These are phyloP conservation scores for Mycena sp. DNA, from an alignment of 1,284 basidiomycete genomes.

Conservation along the genomic window DNA sequence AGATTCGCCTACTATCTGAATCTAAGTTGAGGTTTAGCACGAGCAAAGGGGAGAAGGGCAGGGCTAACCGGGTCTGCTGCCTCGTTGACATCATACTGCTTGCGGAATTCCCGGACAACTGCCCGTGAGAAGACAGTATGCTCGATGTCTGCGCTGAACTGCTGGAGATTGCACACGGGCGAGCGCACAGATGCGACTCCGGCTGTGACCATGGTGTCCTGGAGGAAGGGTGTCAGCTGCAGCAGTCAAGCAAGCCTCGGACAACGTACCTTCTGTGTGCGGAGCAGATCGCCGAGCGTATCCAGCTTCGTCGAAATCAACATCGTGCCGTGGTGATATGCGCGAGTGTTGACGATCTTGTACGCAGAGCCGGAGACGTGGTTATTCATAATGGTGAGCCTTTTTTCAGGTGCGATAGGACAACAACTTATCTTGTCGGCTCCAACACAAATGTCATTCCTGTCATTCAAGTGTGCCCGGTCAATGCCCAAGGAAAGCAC, in stretches of 20 bases:
- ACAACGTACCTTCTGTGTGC: slow-evolving; percentile 70
- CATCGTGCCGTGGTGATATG: slow-evolving; percentile 99
- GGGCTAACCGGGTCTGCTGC: slow-evolving; percentile 38
- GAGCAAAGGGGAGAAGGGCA: slow-evolving; percentile 31
- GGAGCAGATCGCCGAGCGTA: slow-evolving; percentile 78
- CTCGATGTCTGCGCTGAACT: slow-evolving; percentile 60
- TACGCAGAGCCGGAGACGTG: slow-evolving; percentile 98
- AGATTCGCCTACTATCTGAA: slow-evolving; percentile 53
- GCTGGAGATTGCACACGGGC: slow-evolving; percentile 86
- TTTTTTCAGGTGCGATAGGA: slow-evolving; percentile 15
- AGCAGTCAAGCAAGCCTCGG: background rate
- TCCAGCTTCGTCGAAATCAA: slow-evolving; percentile 85
- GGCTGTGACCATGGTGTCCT: slow-evolving; percentile 85
- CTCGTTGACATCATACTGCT: slow-evolving; percentile 66
- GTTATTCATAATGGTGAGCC: slow-evolving; percentile 10
- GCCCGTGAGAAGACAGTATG: slow-evolving; percentile 81
- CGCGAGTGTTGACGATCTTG: slow-evolving; percentile 91
- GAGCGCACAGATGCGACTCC: slow-evolving; percentile 94
- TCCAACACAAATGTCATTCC: slow-evolving; percentile 91
- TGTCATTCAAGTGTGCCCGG: slow-evolving; percentile 83
- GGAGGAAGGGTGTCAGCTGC: background rate
- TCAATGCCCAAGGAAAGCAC: slow-evolving; percentile 76
- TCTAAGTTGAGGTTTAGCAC: background rate
- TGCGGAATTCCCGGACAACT: slow-evolving; percentile 76
- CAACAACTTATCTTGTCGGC: slow-evolving; percentile 82